These are phyloP conservation scores for Tephrocybe sp. DNA, from an alignment of 768 basidiomycete species.

Conservation along the genomic window DNA sequence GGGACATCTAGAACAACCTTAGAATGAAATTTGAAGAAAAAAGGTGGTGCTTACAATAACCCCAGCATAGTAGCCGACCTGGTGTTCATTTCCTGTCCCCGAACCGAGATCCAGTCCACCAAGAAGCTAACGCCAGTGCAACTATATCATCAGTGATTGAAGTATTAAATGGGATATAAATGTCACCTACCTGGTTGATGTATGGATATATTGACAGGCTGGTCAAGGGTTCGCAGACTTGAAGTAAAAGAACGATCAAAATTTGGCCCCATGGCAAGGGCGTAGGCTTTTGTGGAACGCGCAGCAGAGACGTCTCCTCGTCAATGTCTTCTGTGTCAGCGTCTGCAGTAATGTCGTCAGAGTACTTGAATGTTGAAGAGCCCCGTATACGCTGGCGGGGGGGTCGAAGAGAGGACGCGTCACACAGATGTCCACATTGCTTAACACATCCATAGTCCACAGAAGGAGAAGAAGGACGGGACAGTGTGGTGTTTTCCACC, in stretches of 20 bases:
- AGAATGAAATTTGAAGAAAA: background rate
- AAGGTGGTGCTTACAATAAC: constrained; percentile 32
- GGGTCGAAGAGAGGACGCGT: too few relatives aligned
- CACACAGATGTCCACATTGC: too few relatives aligned
- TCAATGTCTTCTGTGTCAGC: too few relatives aligned
- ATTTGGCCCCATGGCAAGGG: constrained; percentile 53
- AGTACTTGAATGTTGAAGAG: too few relatives aligned
- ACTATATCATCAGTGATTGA: background rate
- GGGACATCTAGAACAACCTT: constrained; percentile 53
- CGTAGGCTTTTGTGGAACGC: constrained; percentile 27
- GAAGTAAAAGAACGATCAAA: constrained; percentile 41
- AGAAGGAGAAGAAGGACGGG: too few relatives aligned
- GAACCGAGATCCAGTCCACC: constrained; percentile 47
- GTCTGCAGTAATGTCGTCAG: too few relatives aligned
- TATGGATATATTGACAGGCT: constrained; percentile 56
- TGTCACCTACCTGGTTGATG: constrained; percentile 46
- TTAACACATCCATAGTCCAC: too few relatives aligned
- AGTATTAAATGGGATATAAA: background rate
- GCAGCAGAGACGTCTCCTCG: too few relatives aligned
- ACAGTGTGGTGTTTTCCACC: too few relatives aligned
- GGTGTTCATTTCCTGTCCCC: constrained; percentile 45
- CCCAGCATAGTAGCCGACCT: constrained; percentile 57
- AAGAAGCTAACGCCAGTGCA: constrained; percentile 46
- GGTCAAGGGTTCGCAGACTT: constrained; percentile 52
- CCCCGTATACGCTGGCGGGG: too few relatives aligned